Evolutionary conservation across 768 basidiomycete genomes (phyloP), one percentile per base, ranked within the genome.

Genomic region (Amanita rimosa): DNA sequence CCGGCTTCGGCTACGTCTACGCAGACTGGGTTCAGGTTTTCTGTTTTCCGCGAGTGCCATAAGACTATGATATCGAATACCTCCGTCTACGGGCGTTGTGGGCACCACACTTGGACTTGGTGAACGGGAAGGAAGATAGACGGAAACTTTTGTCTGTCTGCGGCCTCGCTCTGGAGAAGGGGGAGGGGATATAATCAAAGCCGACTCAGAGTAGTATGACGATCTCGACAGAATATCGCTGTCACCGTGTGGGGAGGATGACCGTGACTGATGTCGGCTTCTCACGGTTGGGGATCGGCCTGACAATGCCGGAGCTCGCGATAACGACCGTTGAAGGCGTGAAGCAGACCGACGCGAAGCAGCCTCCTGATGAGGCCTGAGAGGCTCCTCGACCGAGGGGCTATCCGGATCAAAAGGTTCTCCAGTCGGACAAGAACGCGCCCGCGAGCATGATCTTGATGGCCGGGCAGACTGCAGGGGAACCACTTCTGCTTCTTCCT

Each of bases 31-130:
- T 36, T 36, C 55, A 46, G 33, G 53, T 41, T 38, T 53, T 34
- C 4, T 27, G 34, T 57, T 55, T 8, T 60, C 58, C 9, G 62
- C 53, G 11, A 22, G 22, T 26, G 3, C 55, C 47, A 55, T 48
- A 19, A 56, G 41, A 10, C 31, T 29, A 17, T 52, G 44, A 41
- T 56, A 52, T 6, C 58, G 55, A 24, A 51, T 37, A 33, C 50
- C 54, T 4, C 61, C 49, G 36, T 73, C 71, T 4, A 60, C 53
- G 1, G 78, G 78, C 0, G 76, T 79, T 6, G 62, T 55, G 0
- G 74, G 74, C 1, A 67, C 63, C 7, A 71, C 59, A 51, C 71
- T 72, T 0, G 74, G 74, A 58, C 74, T 76, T 6, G 68, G 63
- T 4, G 74, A 76, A 16, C 74, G 70, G 7, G 73, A 74, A 16